A percentile compares a stretch with the other conserved stretches of the same genome.
Evolutionary conservation across 805 yeast genomes (phyloP).

Genomic region (Limtongia smithiae): DNA sequence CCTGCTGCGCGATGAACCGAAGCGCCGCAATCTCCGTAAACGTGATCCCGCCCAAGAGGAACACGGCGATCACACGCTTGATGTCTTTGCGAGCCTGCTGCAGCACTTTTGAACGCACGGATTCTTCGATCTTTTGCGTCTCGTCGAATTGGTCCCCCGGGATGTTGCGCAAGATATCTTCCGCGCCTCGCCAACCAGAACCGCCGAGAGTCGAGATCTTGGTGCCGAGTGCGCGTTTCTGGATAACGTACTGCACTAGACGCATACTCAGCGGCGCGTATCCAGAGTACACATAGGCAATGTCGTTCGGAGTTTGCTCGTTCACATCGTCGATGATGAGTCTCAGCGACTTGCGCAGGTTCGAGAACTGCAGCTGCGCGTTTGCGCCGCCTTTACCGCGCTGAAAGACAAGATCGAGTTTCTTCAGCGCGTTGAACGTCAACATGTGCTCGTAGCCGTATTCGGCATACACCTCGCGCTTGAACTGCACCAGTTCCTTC

Average conservation of each 20-base stretch:
- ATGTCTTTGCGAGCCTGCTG: conserved; percentile 28
- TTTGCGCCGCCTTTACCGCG: conserved; percentile 31
- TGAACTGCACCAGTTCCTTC: conserved; percentile 55
- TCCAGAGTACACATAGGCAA: conserved; percentile 72
- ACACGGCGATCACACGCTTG: conserved; percentile 43
- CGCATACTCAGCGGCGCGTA: conserved; percentile 73
- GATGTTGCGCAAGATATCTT: conserved; percentile 38
- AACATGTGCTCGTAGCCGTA: conserved; percentile 59
- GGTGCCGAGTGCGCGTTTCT: conserved; percentile 38
- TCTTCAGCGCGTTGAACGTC: conserved; percentile 48
- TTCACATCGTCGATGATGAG: conserved; percentile 36
- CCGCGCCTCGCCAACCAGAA: conserved; percentile 43
- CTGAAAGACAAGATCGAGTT: conserved; percentile 46
- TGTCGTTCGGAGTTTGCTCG: conserved; percentile 44
- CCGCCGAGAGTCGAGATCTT: conserved; percentile 18
- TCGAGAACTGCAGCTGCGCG: conserved; percentile 43
- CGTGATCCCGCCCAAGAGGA: conserved; percentile 81
- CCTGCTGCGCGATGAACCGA: conserved; percentile 50
- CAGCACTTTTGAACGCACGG: conserved; percentile 25
- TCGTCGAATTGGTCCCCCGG: conserved; percentile 40
- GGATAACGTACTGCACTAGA: conserved; percentile 64
- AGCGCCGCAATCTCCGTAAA: conserved; percentile 77
- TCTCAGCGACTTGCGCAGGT: conserved; percentile 44
- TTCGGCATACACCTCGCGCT: conserved; percentile 53
- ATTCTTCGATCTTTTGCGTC: conserved; percentile 30